phyloP scores from a whole-genome alignment of 495 filamentous ascomycete genomes.

The Neurospora sp. region DNA sequence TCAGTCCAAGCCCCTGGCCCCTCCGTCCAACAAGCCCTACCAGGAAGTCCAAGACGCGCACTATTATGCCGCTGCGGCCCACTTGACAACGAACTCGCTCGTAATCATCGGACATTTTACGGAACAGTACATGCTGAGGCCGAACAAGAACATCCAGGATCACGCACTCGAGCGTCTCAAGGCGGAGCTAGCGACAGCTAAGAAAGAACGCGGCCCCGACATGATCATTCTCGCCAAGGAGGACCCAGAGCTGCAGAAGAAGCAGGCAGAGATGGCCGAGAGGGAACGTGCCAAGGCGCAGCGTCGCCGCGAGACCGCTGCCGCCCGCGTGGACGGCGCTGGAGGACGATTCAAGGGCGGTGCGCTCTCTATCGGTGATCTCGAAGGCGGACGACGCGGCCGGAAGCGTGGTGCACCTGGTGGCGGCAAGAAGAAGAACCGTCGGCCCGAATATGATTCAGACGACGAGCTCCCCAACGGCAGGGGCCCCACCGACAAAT shows the following conservation, averaged over 20 bases:
- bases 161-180: constrained; percentile 69
- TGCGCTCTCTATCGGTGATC: constrained; percentile 60
- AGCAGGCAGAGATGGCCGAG: constrained; percentile 63
- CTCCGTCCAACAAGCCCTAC: constrained; percentile 48
- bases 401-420: constrained; percentile 37
- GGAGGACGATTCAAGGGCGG: constrained; percentile 39
- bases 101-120: constrained; percentile 72
- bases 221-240: constrained; percentile 52
- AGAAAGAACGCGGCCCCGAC: constrained; percentile 34
- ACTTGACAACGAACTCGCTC: constrained; percentile 57
- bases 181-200: constrained; percentile 54
- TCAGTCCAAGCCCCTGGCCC: constrained; percentile 62
- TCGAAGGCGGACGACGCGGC: constrained; percentile 52
- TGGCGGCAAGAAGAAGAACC: constrained; percentile 30
- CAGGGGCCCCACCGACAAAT: constrained; percentile 64
- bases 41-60: constrained; percentile 63
- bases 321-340: constrained; percentile 49
- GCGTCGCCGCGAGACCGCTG: constrained; percentile 56
- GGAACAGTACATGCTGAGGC: constrained; percentile 61
- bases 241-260: constrained; percentile 74
- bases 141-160: constrained; percentile 60
- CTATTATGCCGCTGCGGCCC: constrained; percentile 70
- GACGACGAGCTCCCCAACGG: constrained; percentile 53
- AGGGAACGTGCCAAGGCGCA: constrained; percentile 58
- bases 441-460: constrained; percentile 44